A percentile compares a stretch with the other conserved stretches of the same genome.
Evolutionary conservation across 2,329 filamentous ascomycete species (phyloP).

Genomic region (Penicillium sp.): DNA sequence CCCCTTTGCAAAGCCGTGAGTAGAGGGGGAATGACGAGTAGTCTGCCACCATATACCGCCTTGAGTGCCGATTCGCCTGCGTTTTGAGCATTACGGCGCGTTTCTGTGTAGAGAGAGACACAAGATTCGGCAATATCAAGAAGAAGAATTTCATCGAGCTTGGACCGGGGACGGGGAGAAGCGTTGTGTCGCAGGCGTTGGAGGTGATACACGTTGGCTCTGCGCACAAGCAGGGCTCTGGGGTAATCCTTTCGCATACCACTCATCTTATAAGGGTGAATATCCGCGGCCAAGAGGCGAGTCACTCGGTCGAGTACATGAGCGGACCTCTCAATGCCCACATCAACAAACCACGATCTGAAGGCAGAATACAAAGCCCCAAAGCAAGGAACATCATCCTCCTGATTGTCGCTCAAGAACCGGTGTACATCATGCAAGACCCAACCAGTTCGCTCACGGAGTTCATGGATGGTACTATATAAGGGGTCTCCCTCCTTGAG

Average conservation of each 20-base stretch:
- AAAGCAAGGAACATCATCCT: conserved; percentile 95
- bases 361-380: conserved; percentile 90
- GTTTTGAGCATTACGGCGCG: conserved; percentile 88
- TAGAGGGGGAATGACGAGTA: conserved; percentile 85
- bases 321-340: conserved; percentile 92
- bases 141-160: conserved; percentile 81
- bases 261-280: conserved; percentile 90
- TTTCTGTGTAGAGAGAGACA: conserved; percentile 89
- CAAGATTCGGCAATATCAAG: conserved; percentile 87
- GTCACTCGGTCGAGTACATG: conserved; percentile 87
- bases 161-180: conserved; percentile 79
- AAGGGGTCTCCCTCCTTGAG: conserved; percentile 63
- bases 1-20: conserved; percentile 75
- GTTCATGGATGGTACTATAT: conserved; percentile 74
- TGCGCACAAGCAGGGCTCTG: conserved; percentile 83
- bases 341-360: conserved; percentile 94
- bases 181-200: conserved; percentile 94
- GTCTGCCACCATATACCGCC: conserved; percentile 80
- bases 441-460: conserved; percentile 77
- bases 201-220: conserved; percentile 91
- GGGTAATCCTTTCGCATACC: conserved; percentile 91
- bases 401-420: conserved; percentile 79
- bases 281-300: conserved; percentile 80
- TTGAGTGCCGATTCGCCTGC: conserved; percentile 93
- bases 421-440: conserved; percentile 79